These are phyloP conservation scores for Peronospora farinosa DNA, from an alignment of 352 stramenopile genomes.

Conservation along the genomic window DNA sequence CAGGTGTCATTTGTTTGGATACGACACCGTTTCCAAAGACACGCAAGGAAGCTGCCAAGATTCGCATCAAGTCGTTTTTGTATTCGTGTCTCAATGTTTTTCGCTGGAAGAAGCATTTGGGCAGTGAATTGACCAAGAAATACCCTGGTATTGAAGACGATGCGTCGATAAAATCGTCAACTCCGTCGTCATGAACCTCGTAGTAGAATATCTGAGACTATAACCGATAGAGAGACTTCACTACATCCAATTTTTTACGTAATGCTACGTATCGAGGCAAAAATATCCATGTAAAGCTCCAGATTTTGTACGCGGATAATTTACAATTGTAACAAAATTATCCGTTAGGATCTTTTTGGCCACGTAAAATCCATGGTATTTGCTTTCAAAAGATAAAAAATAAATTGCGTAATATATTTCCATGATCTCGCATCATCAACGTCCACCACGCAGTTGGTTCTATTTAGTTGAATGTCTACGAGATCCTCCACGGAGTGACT, in stretches of 20 bases:
- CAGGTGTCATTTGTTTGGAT: conserved; percentile 74
- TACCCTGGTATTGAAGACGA: conserved; percentile 33
- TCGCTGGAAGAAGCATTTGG: conserved; percentile 72
- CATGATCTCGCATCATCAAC: conserved; percentile 17
- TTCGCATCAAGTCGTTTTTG: conserved; percentile 70
- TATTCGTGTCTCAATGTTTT: conserved; percentile 63
- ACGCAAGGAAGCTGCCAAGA: conserved; percentile 57
- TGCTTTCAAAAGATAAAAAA: background rate
- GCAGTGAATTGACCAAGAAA: conserved; percentile 69
- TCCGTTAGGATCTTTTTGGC: no score
- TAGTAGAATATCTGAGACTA: background rate
- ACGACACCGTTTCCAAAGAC: conserved; percentile 78
- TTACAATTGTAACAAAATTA: no score
- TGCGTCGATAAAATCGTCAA: conserved; percentile 4
- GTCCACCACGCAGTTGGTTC: conserved; percentile 40
- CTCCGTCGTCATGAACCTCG: background rate
- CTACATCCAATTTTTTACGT: no score
- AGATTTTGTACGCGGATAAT: no score
- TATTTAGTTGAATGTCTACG: conserved; percentile 58
- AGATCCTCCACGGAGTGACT: conserved; percentile 66
- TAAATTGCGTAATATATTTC: no score
- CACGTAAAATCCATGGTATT: no score
- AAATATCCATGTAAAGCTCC: no score
- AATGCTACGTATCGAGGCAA: no score
- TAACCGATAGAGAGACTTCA: background rate